These are phyloP conservation scores for Diaporthe eres DNA, from an alignment of 2,329 filamentous ascomycete genomes.

Conservation along the genomic window DNA sequence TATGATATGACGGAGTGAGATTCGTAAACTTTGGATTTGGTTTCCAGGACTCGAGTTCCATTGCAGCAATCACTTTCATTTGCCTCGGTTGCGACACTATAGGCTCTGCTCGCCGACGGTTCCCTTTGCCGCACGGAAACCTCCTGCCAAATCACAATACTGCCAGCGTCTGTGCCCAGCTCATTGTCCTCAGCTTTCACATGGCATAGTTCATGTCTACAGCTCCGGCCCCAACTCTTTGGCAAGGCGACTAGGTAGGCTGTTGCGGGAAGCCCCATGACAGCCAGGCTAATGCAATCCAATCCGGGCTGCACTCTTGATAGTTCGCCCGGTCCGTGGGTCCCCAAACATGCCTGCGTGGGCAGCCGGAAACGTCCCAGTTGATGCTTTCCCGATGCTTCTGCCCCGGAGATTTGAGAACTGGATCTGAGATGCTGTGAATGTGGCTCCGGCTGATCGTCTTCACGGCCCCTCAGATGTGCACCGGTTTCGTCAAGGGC, in stretches of 20 bases:
- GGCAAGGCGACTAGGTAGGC: background rate
- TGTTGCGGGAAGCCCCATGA: constrained; percentile 10
- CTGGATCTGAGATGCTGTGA: constrained; percentile 13
- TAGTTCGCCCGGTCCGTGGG: constrained; percentile 4
- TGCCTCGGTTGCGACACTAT: constrained; percentile 10
- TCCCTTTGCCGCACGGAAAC: background rate
- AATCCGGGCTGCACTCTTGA: background rate
- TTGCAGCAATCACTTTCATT: constrained; percentile 6
- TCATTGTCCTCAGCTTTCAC: background rate
- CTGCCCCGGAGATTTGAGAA: background rate
- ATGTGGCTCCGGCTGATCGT: constrained; percentile 8
- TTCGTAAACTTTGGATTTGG: background rate
- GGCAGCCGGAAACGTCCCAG: constrained; percentile 10
- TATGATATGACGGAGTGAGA: background rate
- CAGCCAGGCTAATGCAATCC: constrained; percentile 1
- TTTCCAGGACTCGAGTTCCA: constrained; percentile 2
- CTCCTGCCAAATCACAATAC: background rate
- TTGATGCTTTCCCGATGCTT: background rate
- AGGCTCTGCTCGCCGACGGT: constrained; percentile 17
- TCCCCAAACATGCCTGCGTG: background rate
- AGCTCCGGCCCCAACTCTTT: background rate
- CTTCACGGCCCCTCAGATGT: background rate
- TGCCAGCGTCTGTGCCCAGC: background rate
- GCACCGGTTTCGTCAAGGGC: background rate
- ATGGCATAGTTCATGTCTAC: background rate